These are phyloP conservation scores for Spiraea crenata DNA, from an alignment of 331 rosid species.

Conservation along the genomic window DNA sequence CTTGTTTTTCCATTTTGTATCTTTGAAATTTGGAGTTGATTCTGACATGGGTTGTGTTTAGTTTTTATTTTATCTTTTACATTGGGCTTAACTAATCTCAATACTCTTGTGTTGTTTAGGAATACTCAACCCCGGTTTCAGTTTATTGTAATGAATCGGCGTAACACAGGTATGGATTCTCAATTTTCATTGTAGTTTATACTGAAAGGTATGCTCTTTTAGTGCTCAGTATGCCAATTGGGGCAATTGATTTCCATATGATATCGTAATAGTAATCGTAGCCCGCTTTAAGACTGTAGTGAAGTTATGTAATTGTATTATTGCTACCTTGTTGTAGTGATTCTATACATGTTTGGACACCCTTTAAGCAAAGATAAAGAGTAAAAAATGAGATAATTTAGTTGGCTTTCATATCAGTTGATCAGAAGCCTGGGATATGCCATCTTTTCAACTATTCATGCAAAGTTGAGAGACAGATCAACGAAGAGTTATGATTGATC, in stretches of 20 bases:
- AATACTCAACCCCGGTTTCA: conserved; percentile 93
- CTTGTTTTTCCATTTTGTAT: neutral
- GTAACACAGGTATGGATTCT: conserved; percentile 69
- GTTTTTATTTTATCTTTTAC: neutral
- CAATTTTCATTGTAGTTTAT: neutral
- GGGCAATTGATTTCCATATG: neutral
- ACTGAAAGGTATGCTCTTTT: neutral
- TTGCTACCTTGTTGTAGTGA: neutral
- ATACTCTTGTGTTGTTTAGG: conserved; percentile 44
- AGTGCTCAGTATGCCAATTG: neutral
- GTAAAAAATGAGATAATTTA: neutral
- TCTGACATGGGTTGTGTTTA: neutral
- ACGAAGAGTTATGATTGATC: neutral
- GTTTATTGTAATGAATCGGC: conserved; percentile 97
- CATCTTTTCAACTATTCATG: neutral
- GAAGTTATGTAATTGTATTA: no score
- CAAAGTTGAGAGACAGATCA: conserved; percentile 2
- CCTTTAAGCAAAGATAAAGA: neutral
- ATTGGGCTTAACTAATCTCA: conserved; percentile 8
- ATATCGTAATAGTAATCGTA: neutral
- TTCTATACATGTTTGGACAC: neutral
- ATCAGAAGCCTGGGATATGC: neutral
- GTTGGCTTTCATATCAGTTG: neutral
- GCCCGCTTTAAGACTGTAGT: neutral
- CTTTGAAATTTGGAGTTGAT: neutral